Evolutionary conservation across 306 rosid genomes (phyloP), one percentile per base, ranked within the genome.

Genomic region (Cicer chorassanicum): DNA sequence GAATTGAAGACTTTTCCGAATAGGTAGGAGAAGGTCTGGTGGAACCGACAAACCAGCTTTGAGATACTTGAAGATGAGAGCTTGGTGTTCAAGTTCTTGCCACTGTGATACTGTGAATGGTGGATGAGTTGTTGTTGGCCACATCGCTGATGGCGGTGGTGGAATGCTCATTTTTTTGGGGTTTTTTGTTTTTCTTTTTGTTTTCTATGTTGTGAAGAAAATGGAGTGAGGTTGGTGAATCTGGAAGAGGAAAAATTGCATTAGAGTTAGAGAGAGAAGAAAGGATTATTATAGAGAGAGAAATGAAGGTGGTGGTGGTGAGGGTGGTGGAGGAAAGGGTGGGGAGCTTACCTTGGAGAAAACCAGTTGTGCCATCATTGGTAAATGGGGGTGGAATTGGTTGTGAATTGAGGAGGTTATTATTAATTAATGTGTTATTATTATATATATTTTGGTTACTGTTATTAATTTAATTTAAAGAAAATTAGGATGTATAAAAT

Each of bases 1-100:
- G 51, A 89, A 84, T 60, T 92, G 92, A 8, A 92, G 81, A 67
- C 96, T 92, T 79, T 68, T 84, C 65, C 88, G 96, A 74, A 92
- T 92, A 56, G 96, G 98, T 50, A 78, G 81, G 18, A 92, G 91
- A 45, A 92, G 96, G 77, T 92, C 92, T 4, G 96, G 92, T 4
- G 98, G 98, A 18, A 92, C 98, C 21, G 94, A 82, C 57, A 90
- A 45, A 18, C 96, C 96, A 2, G 94, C 94, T 77, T 88, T 84
- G 72, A 92, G 83, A 76, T 90, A 92, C 87, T 88, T 92, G 76
- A 92, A 92, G 85, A 92, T 92, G 80, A 88, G 87, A 53, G 93
- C 94, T 73, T 92, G 96, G 76, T 88, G 96, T 71, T 92, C 98
- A 45, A 92, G 89, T 87, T 92, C 96, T 71, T 88, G 92, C 96